These are phyloP conservation scores for Cladosporium sphaerospermum DNA, from an alignment of 2,329 filamentous ascomycete species.

Conservation along the genomic window DNA sequence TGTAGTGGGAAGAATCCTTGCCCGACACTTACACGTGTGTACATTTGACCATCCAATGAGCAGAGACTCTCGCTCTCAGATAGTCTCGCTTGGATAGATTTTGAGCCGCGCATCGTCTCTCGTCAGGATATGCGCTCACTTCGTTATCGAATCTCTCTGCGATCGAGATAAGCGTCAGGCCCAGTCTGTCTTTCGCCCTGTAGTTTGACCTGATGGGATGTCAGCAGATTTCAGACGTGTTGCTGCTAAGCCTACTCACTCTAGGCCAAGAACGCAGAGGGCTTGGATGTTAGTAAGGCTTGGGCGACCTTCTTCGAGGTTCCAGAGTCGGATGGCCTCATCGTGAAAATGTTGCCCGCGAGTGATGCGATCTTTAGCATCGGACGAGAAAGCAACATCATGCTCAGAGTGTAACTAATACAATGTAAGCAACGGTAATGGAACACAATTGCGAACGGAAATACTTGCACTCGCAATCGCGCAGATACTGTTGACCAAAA, in stretches of 20 bases:
- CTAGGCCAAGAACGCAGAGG: conserved; percentile 12
- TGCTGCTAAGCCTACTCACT: background rate
- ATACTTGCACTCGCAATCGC: conserved; percentile 12
- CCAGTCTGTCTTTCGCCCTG: conserved; percentile 13
- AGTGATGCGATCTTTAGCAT: conserved; percentile 9
- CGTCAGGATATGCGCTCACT: background rate
- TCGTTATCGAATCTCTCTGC: conserved; percentile 5
- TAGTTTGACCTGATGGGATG: conserved; percentile 7
- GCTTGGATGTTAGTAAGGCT: conserved; percentile 13
- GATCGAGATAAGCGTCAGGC: conserved; percentile 9
- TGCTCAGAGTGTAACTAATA: conserved; percentile 13
- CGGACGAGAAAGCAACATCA: conserved; percentile 3
- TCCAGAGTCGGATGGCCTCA: conserved; percentile 13
- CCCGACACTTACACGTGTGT: conserved; percentile 8
- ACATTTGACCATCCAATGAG: conserved; percentile 12
- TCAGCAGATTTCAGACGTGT: background rate
- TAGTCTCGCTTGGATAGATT: background rate
- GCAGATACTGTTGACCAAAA: conserved; percentile 14
- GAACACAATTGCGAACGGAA: too few species aligned
- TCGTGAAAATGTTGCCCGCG: conserved; percentile 14
- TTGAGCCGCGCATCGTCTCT: background rate
- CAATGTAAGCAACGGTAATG: background rate
- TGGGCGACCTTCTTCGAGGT: conserved; percentile 4
- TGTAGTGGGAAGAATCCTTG: background rate
- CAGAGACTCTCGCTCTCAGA: conserved; percentile 6